Base-by-base conservation (phyloP, 371 early-diverging fungal genomes). In the Dipsacomyces acuminosporus region DNA sequence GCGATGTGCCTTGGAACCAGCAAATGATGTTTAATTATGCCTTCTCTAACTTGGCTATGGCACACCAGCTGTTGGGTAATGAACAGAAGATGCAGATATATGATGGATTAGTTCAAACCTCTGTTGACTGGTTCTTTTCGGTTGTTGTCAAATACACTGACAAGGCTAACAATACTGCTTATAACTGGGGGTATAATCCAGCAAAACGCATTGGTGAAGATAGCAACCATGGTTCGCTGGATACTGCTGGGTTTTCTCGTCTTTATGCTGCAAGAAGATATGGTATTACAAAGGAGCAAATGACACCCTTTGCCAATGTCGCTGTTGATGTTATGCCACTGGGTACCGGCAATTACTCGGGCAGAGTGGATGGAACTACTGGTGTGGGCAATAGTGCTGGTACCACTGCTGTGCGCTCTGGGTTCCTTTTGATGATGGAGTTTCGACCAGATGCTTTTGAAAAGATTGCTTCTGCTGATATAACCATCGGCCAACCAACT, bases 21-120 rank as follows among this genome's bases (percentile, higher is more conserved):
- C 21, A 24, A 30, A 48, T 48, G 48, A 48, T 48, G 48, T 25
- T 48, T 15, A 48, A 48, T 15, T 35, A 48, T 30, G 48, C 26
- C 24, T 25, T 48, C 20, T 20, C 20, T 13, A 34, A 38, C 24
- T 15, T 48, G 24, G 48, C 48, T 13, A 38, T 35, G 8, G 48
- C 48, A 13, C 48, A 48, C n/a, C 22, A 48, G 48, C 48, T 22
- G 14, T n/a, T 48, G 24, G 48, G 48, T 19, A 48, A 25, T 7
- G 13, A 13, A 11, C 26, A 25, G 11, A 48, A 48, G 48, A 30
- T 23, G 18, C 9, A 8, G 7, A 18, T 13, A 13, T 48, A 48
- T 11, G 24, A 48, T 15, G 13, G 22, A 7, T 18, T 48, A 5
- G 48, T 48, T 17, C 19, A 48, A 9, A 9, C 21, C 3, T 48